Conservation (phyloP, 2,329 filamentous ascomycete species). For the Alternaria viburni region DNA sequence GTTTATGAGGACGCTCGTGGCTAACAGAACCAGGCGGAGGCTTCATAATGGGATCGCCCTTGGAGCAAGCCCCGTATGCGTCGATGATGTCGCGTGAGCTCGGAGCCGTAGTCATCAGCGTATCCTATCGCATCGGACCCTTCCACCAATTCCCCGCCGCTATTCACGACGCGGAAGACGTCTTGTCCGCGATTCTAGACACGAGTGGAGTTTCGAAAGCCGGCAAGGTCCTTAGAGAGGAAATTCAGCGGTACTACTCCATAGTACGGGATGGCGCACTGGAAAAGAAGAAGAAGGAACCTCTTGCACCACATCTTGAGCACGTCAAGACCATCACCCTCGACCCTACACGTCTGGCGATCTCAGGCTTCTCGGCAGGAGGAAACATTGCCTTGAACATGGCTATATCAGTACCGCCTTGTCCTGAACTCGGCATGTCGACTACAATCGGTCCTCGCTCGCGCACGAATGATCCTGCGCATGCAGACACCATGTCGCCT, state of each 20-base stretch:
- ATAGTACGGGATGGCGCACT: constrained; percentile 31
- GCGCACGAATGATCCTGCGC: constrained; percentile 13
- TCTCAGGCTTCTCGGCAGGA: constrained; percentile 56
- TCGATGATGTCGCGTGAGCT: constrained; percentile 54
- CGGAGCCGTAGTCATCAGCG: constrained; percentile 52
- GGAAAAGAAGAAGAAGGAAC: constrained; percentile 26
- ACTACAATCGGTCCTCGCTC: constrained; percentile 11
- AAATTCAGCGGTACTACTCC: constrained; percentile 43
- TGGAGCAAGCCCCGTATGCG: constrained; percentile 56
- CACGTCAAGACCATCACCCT: constrained; percentile 37
- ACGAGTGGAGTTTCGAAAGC: constrained; percentile 38
- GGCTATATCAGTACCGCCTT: constrained; percentile 45
- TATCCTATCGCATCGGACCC: constrained; percentile 57
- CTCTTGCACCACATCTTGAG: constrained; percentile 19
- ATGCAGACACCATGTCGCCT: constrained; percentile 32
- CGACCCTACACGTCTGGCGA: constrained; percentile 49
- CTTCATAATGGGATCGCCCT: constrained; percentile 52
- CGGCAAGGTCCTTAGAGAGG: constrained; percentile 41
- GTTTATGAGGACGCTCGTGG: neutral
- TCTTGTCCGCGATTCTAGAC: constrained; percentile 52
- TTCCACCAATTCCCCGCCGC: constrained; percentile 56
- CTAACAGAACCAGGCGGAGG: constrained; percentile 45
- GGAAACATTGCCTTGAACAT: constrained; percentile 57
- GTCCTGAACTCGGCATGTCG: constrained; percentile 27
- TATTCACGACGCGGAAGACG: constrained; percentile 57